Base-by-base conservation (phyloP, 345 rosid species). In the Iberis pinnata region DNA sequence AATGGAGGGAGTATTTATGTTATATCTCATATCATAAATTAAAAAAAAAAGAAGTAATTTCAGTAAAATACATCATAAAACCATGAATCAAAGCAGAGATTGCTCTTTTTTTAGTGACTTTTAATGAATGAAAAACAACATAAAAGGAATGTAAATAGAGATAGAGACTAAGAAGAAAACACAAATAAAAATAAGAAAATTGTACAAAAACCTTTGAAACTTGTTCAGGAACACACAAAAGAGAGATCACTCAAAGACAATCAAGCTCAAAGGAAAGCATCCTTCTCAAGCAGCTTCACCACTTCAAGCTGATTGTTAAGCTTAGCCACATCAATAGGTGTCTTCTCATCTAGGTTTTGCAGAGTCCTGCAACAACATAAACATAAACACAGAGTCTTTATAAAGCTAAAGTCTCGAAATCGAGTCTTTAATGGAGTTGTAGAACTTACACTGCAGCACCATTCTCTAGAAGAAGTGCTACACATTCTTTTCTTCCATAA, bases 391-490 rank as follows among this genome's bases (percentile, higher is more conserved):
- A 51, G 2, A 17, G 7, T 42, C 43, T 24, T 2, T 51, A 31
- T 22, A 22, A 46, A 13, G n/a, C n/a, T 8, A 9, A 24, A 13
- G 0, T 5, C 5, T 1, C 22, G 40, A 31, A 5, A 39, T 13
- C 25, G 40, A n/a, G n/a, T n/a, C n/a, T 60, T 50, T 44, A 24
- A 33, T 1, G 40, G 16, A 53, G 47, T 45, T 48, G 18, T 8
- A 33, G 4, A 35, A 68, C 96, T 88, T 85, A 92, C 98, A 92
- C 96, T 46, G 98, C 93, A 37, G 98, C 98, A 5, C 93, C 98
- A 29, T 83, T 84, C 54, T 83, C 88, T 22, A 92, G 79, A 17
- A 90, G 78, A 60, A 90, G 89, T 70, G 89, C 76, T 7, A 90
- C 96, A 60, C 98, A 90, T 43, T 87, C 98, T 73, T 90, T 84